Percentiles rank a stretch among this genome's conserved stretches.
Evolutionary conservation across 73 alveolate species (phyloP).

Genomic region (Paramecium sexaurelia): DNA sequence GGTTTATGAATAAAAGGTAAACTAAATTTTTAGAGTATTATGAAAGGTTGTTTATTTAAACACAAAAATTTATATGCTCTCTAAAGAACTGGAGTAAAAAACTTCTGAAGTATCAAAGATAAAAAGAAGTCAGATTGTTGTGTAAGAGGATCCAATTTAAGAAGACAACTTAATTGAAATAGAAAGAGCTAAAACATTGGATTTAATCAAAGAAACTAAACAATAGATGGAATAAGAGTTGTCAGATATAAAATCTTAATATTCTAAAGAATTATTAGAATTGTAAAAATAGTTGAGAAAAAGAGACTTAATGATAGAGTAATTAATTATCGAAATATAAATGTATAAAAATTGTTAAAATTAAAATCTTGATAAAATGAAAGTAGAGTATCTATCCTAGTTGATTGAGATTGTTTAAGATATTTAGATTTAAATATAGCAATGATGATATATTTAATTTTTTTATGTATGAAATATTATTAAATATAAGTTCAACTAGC

Average conservation of each 20-base stretch:
- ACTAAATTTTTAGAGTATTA: background rate
- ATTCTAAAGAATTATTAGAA: background rate
- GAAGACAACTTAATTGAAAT: background rate
- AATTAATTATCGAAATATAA: background rate
- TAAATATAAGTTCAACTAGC: background rate
- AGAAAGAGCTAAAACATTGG: background rate
- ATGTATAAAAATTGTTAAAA: background rate
- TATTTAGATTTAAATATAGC: background rate
- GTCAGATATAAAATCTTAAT: background rate
- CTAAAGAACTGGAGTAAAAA: conserved; percentile 14
- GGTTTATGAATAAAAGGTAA: conserved; percentile 3
- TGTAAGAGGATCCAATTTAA: background rate
- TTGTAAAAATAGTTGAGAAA: background rate
- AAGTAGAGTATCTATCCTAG: background rate
- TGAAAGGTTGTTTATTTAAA: background rate
- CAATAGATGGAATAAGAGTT: background rate
- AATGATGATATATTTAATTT: background rate
- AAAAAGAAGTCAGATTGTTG: background rate
- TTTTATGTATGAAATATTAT: background rate
- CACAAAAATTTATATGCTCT: background rate
- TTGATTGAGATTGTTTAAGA: background rate
- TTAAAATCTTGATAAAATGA: conserved; percentile 10
- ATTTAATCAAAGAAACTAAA: background rate
- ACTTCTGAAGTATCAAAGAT: background rate
- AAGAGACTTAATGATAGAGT: conserved; percentile 20